A percentile compares a stretch with the other conserved stretches of the same genome.
Conservation (phyloP, 225 moss, liverwort and hornwort species). For the Takakia lepidozioides region DNA sequence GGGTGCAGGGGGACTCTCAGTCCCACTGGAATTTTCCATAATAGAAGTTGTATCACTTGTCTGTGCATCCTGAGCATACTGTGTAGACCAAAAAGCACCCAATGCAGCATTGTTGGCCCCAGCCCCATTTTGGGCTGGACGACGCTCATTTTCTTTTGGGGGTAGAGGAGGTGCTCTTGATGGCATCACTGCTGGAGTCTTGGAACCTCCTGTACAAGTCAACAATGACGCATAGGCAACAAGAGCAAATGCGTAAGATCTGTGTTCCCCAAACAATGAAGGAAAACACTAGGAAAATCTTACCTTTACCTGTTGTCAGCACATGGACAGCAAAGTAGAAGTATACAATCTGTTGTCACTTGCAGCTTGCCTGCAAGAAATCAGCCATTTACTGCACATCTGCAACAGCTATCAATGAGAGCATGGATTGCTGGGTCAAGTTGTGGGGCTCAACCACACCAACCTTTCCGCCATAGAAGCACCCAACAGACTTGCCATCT, state of each 20-base stretch:
- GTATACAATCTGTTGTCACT: too few species aligned
- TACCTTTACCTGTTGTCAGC: too few species aligned
- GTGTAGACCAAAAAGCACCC: slow-evolving; percentile 94
- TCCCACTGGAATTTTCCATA: slow-evolving; percentile 28
- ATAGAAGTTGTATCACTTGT: slow-evolving; percentile 19
- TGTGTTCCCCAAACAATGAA: background rate
- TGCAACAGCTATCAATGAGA: too few species aligned
- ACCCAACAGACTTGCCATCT: too few species aligned
- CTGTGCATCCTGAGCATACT: slow-evolving; percentile 63
- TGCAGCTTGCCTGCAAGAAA: background rate
- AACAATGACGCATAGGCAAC: slow-evolving; percentile 3
- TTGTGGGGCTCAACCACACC: too few species aligned
- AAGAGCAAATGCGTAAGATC: background rate
- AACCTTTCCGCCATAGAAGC: too few species aligned
- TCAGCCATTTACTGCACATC: too few species aligned
- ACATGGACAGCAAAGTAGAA: background rate
- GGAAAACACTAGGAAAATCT: background rate
- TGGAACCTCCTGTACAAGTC: slow-evolving; percentile 21
- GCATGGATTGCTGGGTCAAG: too few species aligned
- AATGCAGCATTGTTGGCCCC: slow-evolving; percentile 21
- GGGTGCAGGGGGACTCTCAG: slow-evolving; percentile 7
- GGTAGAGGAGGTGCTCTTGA: slow-evolving; percentile 57
- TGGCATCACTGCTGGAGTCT: slow-evolving; percentile 24
- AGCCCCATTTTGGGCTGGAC: slow-evolving; percentile 39
- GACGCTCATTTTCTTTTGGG: slow-evolving; percentile 63